A percentile compares a stretch with the other conserved stretches of the same genome.
Evolutionary conservation across 306 rosid genomes (phyloP).

Genomic region (Inga laurina): DNA sequence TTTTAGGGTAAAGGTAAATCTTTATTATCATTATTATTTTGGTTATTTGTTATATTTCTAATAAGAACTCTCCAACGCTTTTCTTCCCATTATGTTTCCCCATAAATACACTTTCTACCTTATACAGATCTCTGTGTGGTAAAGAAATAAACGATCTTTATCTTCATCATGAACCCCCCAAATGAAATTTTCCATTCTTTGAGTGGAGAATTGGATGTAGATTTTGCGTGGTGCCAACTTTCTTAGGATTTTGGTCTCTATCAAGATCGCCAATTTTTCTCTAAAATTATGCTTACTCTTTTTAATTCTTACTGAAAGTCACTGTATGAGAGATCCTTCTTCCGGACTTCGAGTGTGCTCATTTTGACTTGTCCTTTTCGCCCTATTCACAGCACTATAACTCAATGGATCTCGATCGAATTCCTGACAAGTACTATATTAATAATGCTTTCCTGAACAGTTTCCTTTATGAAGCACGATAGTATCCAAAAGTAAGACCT

Average conservation of each 20-base stretch:
- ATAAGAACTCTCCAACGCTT: background rate
- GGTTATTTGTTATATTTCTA: background rate
- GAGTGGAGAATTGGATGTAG: background rate
- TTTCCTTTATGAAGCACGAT: background rate
- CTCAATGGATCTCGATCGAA: background rate
- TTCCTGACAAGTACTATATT: background rate
- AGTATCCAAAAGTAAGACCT: background rate
- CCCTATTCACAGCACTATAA: background rate
- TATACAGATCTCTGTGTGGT: slow-evolving; percentile 31
- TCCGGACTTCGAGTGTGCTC: background rate
- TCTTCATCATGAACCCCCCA: background rate
- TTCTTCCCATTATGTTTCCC: background rate
- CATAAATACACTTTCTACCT: background rate
- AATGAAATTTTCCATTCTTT: background rate
- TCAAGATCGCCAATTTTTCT: background rate
- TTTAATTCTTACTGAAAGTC: background rate
- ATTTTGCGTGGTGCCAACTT: slow-evolving; percentile 18
- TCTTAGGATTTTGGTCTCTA: background rate
- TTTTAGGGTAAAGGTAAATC: slow-evolving; percentile 31
- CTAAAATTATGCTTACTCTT: background rate
- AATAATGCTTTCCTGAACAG: background rate
- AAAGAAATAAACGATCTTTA: background rate
- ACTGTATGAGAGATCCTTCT: background rate
- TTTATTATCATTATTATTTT: background rate
- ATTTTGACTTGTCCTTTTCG: background rate